A percentile compares a stretch with the other conserved stretches of the same genome.
Evolutionary conservation across 441 rosid genomes (phyloP).

Genomic region (Pelargonium citronellum): DNA sequence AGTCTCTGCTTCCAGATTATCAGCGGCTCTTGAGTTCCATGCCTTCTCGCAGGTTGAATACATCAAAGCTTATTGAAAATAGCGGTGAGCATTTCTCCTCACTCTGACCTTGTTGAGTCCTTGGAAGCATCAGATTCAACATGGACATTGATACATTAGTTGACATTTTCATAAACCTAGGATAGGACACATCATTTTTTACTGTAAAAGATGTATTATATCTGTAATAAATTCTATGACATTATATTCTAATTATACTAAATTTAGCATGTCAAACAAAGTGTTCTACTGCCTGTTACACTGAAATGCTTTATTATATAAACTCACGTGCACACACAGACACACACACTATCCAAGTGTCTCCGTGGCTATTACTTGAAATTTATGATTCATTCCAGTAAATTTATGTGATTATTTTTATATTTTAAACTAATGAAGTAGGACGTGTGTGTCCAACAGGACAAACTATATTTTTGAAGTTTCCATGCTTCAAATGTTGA

Average conservation of each 20-base stretch:
- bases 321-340: neutral
- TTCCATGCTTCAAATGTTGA: neutral
- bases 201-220: neutral
- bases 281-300: neutral
- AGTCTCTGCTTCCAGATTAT: constrained; percentile 99
- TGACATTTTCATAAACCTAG: constrained; percentile 2
- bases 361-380: neutral
- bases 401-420: neutral
- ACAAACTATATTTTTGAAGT: neutral
- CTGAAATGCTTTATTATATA: neutral
- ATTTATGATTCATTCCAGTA: neutral
- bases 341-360: neutral
- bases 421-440: neutral
- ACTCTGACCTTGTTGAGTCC: constrained; percentile 5
- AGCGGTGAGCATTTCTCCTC: constrained; percentile 54
- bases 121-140: neutral
- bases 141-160: neutral
- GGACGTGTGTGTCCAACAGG: neutral
- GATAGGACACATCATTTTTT: neutral
- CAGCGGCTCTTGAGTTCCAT: constrained; percentile 95
- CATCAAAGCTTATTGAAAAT: constrained; percentile 88
- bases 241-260: neutral
- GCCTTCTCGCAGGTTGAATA: constrained; percentile 97
- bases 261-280: neutral
- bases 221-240: neutral